Base-by-base conservation (phyloP, 78 protist genomes). In the Tieghemostelium lacteum region DNA sequence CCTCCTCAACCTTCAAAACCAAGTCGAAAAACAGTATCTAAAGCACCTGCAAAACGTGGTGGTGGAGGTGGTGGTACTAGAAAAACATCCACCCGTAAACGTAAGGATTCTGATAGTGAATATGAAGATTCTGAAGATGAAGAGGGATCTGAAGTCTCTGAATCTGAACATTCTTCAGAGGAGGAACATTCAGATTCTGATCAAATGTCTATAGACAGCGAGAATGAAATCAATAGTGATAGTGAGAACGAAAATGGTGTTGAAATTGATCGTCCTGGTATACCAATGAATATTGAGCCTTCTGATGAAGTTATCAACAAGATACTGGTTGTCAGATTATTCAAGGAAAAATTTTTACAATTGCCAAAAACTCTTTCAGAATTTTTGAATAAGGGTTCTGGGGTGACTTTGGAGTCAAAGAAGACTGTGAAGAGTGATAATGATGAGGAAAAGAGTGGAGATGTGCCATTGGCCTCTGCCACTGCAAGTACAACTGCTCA, bases 301-400 rank as follows among this genome's bases (percentile, higher is more conserved):
- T 73, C 42, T 17, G 39, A 55, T 19, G 42, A 37, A 36, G 24
- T 24, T 24, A 31, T 83, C n/a, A 61, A 66, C 33, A 83, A 69
- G 20, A 62, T 83, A 58, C 22, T 83, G 16, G 37, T 72, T 3
- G 22, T n/a, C 24, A 69, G 49, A 29, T 31, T 66, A 19, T 83
- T 83, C 24, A 83, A 57, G 49, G 70, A 64, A 60, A 69, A 83
- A 29, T 83, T 83, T 58, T 20, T 58, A 17, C 29, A n/a, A 36
- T 20, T 69, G 10, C 91, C 91, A n/a, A 36, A 24, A 24, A 42
- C 58, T 24, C 61, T 83, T 28, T 0, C 3, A 14, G 72, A 83
- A 22, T 8, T 55, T 24, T 50, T 36, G 50, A 6, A n/a, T 31
- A n/a, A 45, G 3, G 36, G 29, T 29, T n/a, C n/a, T n/a, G n/a